phyloP scores from a whole-genome alignment of 768 basidiomycete species.

The Cystobasidium tubakii region DNA sequence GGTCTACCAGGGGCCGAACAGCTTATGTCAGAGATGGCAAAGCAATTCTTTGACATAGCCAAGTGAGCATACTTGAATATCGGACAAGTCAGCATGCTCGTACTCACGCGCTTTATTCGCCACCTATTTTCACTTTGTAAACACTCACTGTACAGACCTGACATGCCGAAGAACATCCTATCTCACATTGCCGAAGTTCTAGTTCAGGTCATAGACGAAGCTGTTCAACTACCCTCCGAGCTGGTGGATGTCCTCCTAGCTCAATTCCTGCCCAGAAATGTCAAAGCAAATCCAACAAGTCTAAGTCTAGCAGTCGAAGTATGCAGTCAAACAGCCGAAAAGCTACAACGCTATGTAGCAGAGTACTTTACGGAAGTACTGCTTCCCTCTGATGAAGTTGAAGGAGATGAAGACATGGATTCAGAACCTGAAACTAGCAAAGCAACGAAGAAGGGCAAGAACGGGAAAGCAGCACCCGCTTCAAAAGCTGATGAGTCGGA shows the following conservation, averaged over 20 bases:
- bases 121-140: background rate
- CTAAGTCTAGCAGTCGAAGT: slow-evolving; percentile 68
- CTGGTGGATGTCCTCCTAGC: slow-evolving; percentile 74
- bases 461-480: slow-evolving; percentile 1
- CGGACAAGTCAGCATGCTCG: too few species aligned
- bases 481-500: slow-evolving; percentile 50
- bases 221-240: slow-evolving; percentile 65
- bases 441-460: slow-evolving; percentile 14
- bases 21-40: slow-evolving; percentile 74
- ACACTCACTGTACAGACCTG: slow-evolving; percentile 51
- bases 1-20: slow-evolving; percentile 83
- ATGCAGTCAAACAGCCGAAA: slow-evolving; percentile 75
- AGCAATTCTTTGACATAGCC: slow-evolving; percentile 72
- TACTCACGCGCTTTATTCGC: background rate
- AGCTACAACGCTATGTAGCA: slow-evolving; percentile 79
- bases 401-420: slow-evolving; percentile 57
- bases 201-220: slow-evolving; percentile 81
- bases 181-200: slow-evolving; percentile 83
- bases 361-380: slow-evolving; percentile 80
- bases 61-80: slow-evolving; percentile 49
- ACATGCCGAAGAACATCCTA: slow-evolving; percentile 72
- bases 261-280: slow-evolving; percentile 71
- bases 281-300: slow-evolving; percentile 53
- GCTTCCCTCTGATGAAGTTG: slow-evolving; percentile 33
- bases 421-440: slow-evolving; percentile 43